Evolutionary conservation across 2,329 filamentous ascomycete genomes (phyloP), one percentile per base, ranked within the genome.

Genomic region (Fusarium decemcellulare): DNA sequence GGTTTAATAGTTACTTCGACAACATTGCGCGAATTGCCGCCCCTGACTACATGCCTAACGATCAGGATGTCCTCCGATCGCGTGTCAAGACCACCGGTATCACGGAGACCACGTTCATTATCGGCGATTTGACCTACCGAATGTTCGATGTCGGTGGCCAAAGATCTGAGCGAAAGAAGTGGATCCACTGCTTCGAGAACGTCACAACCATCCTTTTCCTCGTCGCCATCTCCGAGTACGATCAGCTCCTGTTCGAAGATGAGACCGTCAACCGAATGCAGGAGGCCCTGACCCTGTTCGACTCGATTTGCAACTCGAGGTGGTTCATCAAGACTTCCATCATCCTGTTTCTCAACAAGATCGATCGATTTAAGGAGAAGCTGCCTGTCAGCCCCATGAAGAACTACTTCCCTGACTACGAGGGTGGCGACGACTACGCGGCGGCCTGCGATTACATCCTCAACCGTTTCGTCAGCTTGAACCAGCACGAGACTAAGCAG

Each of bases 401-500:
- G 81, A 93, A 93, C 81, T 94, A 95, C 82, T 95, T 95, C 86
- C 92, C 93, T 42, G 93, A 96, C 77, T 96, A 94, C 81, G 95
- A 98, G 85, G 93, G 95, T 73, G 96, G 96, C 74, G 92, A 97
- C 74, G 95, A 99, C 83, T 99, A 99, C 78, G 91, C 92, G 42
- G 92, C 94, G 54, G 96, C 96, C 39, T 99, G 96, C 85, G 95
- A 99, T 82, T 99, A 99, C 85, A 98, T 99, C 77, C 89, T 99
- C 68, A 98, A 98, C 88, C 91, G 96, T 79, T 99, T 99, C 83
- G 96, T 98, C 76, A 96, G 93, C 80, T 86, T 99, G 80, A 99
- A 99, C 86, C 96, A 98, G 84, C 95, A 98, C 81, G 96, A 98
- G 86, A 97, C 94, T 59, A 99, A 99, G 88, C 96, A 99, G 82